Base-by-base conservation (phyloP, 2,329 filamentous ascomycete species). In the Cladosporium velox region DNA sequence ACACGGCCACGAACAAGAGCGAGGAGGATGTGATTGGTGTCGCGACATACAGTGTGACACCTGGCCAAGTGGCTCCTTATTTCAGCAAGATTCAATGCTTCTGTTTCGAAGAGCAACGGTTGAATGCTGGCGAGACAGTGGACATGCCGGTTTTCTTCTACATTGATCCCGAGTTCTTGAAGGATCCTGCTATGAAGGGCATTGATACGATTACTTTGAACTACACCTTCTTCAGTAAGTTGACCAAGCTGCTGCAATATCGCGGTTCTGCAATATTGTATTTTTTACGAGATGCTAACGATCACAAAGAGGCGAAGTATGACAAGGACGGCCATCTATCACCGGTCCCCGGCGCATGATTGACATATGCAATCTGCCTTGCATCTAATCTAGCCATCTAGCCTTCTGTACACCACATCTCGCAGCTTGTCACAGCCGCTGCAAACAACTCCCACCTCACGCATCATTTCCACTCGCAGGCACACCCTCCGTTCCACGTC, bases 61-160 rank as follows among this genome's bases (percentile, higher is more conserved):
- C 95, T 0, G 95, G 88, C 3, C 95, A 99, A 80, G 93, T 96
- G 54, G 94, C 95, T 52, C 93, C 92, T 1, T 99, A 99, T 79
- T 99, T 99, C 77, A 96, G 91, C 86, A 99, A 99, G 86, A 99
- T 99, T 55, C 95, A 99, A 80, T 99, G 95, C 77, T 99, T 99
- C 80, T 99, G 95, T 79, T 99, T 99, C 74, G 95, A 99, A 82
- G 94, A 86, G 78, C 95, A 99, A 84, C 86, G 96, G 68, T 80
- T 99, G 70, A 94, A 95, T 76, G 93, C 93, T 6, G 93, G 94
- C 54, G 96, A 99, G 84, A 95, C 93, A 54, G 95, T 99, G 64
- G 95, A 99, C 78, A 99, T 99, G 96, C 96, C 95, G 0, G 96
- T 99, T 0, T 99, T 99, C 80, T 99, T 99, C 81, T 99, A 98